phyloP scores from a whole-genome alignment of 768 basidiomycete species.

The Vararia minispora region DNA sequence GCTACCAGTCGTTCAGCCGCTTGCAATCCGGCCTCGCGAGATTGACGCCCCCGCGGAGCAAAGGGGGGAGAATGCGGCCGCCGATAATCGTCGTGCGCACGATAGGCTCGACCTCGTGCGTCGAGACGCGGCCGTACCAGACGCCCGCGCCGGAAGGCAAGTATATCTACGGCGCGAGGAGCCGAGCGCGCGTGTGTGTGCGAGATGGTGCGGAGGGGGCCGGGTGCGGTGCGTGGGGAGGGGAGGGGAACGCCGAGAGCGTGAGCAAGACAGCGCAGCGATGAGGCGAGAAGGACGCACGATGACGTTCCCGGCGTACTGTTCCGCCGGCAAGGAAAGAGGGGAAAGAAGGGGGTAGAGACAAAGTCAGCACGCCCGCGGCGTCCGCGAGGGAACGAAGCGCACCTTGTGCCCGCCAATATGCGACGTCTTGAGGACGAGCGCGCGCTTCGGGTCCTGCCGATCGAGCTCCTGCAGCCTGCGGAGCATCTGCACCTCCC shows the following conservation, averaged over 20 bases:
- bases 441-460: conserved; percentile 50
- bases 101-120: conserved; percentile 79
- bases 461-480: conserved; percentile 39
- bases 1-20: conserved; percentile 63
- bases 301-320: conserved; percentile 83
- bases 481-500: conserved; percentile 41
- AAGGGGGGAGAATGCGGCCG: conserved; percentile 73
- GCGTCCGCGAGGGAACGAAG: too few species aligned
- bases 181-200: not conserved
- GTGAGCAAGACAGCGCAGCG: not conserved
- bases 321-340: too few species aligned
- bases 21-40: conserved; percentile 59
- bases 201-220: too few species aligned
- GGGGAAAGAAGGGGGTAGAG: too few species aligned
- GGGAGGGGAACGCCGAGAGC: too few species aligned
- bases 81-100: conserved; percentile 80
- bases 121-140: conserved; percentile 91
- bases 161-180: conserved; percentile 63
- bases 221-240: too few species aligned
- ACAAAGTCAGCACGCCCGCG: too few species aligned
- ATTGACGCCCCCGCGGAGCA: conserved; percentile 82
- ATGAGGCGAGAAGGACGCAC: conserved; percentile 34
- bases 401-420: conserved; percentile 92
- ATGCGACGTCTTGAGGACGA: conserved; percentile 83
- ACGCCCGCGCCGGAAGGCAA: conserved; percentile 77